Percentiles rank a stretch among this genome's conserved stretches.
Conservation (phyloP, 2,329 filamentous ascomycete genomes). For the Penicillium concentricum region DNA sequence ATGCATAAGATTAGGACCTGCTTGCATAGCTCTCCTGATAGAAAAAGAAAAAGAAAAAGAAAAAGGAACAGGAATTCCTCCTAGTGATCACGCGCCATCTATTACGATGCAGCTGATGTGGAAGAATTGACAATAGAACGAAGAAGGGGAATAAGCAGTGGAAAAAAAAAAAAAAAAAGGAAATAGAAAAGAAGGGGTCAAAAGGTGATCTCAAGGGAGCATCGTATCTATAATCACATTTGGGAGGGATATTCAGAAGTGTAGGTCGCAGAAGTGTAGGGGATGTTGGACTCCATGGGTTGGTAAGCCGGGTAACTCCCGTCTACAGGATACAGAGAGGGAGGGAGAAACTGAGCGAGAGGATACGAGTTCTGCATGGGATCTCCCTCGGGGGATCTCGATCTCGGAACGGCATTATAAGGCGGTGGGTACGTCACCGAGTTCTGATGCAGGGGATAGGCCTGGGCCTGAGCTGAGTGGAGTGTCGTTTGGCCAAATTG, state of each 20-base stretch:
- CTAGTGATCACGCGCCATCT: constrained; percentile 8
- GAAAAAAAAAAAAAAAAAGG: not conserved
- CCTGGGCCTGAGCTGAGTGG: constrained; percentile 16
- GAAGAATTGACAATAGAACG: not conserved
- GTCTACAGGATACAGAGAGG: constrained; percentile 25
- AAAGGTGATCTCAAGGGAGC: not conserved
- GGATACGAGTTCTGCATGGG: constrained; percentile 24
- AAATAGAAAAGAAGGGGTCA: not conserved
- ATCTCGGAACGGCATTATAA: constrained; percentile 29
- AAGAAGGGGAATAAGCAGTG: constrained; percentile 4
- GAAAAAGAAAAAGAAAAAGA: not conserved
- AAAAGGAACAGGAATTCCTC: not conserved
- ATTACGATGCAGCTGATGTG: constrained; percentile 8
- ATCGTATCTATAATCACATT: constrained; percentile 14
- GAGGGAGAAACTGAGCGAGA: constrained; percentile 13
- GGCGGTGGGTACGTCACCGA: constrained; percentile 36
- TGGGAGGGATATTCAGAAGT: constrained; percentile 19
- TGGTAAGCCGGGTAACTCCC: constrained; percentile 16
- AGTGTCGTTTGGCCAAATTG: constrained; percentile 18
- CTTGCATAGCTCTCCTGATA: constrained; percentile 3
- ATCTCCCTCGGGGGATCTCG: constrained; percentile 19
- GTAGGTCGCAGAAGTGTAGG: constrained; percentile 21
- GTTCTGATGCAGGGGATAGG: constrained; percentile 30
- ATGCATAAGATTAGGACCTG: not conserved
- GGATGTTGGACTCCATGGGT: constrained; percentile 16